phyloP scores from a whole-genome alignment of 495 filamentous ascomycete genomes.

The Tuber indicum region DNA sequence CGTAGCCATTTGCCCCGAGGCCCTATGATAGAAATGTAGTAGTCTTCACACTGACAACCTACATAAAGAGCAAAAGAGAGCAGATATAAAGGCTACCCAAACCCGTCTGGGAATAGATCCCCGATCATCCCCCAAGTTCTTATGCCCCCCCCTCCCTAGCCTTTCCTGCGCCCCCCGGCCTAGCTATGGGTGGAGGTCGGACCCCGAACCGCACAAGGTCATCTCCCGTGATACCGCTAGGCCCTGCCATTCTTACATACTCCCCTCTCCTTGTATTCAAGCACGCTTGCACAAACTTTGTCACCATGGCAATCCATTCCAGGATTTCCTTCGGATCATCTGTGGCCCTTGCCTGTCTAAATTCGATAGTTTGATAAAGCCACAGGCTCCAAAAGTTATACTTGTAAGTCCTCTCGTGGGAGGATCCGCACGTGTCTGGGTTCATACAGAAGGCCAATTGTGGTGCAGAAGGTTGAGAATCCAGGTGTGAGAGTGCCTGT shows the following conservation, averaged over 20 bases:
- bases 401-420: background rate
- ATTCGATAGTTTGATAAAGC: constrained; percentile 15
- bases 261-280: background rate
- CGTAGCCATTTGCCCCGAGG: background rate
- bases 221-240: background rate
- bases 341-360: constrained; percentile 16
- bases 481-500: background rate
- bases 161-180: background rate
- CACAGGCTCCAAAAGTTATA: constrained; percentile 12
- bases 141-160: background rate
- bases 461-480: background rate
- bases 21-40: background rate
- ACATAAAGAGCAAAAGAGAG: background rate
- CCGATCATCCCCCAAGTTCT: background rate
- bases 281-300: constrained; percentile 9
- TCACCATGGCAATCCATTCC: constrained; percentile 7
- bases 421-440: background rate
- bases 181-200: background rate
- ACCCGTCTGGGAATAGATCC: background rate
- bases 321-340: background rate
- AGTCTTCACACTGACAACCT: background rate
- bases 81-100: background rate
- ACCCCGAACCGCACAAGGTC: background rate
- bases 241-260: background rate
- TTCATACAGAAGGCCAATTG: background rate